Evolutionary conservation across 768 basidiomycete genomes (phyloP).

Genomic region (Lepiota subincarnata): DNA sequence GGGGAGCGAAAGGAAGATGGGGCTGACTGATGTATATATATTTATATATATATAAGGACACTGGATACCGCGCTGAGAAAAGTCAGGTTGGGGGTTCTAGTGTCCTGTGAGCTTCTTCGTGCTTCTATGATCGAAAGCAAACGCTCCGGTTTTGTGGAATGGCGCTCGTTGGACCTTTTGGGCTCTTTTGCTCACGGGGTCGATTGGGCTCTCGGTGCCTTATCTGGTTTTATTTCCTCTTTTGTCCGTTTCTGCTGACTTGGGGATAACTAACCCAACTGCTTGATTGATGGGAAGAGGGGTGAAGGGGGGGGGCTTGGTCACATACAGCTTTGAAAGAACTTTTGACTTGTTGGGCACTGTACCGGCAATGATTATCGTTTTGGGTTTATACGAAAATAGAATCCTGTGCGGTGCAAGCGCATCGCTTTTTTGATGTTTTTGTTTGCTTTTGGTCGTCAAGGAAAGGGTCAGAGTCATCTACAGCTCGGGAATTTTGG

Average conservation of each 20-base stretch:
- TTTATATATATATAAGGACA: background rate
- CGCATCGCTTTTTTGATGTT: too few relatives aligned
- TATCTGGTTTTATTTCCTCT: conserved; percentile 8
- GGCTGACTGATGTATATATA: too few relatives aligned
- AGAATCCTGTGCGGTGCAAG: too few relatives aligned
- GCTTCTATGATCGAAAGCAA: conserved; percentile 4
- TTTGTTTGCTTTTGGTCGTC: too few relatives aligned
- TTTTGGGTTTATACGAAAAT: too few relatives aligned
- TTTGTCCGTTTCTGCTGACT: conserved; percentile 1
- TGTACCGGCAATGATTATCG: too few relatives aligned
- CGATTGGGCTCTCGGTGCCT: conserved; percentile 6
- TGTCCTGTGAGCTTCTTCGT: background rate
- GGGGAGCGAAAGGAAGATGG: background rate
- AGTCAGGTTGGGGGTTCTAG: background rate
- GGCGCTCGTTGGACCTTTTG: background rate
- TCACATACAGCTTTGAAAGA: background rate
- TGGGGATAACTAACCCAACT: too few relatives aligned
- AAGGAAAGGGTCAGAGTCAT: too few relatives aligned
- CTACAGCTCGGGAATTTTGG: too few relatives aligned
- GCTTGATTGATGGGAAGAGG: background rate
- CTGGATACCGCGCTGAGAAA: conserved; percentile 3
- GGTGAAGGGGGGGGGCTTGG: too few relatives aligned
- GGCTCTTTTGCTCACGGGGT: background rate
- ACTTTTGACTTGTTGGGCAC: too few relatives aligned
- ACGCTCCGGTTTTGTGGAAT: background rate